These are phyloP conservation scores for Pichia sporocuriosa DNA, from an alignment of 805 yeast genomes.

Conservation along the genomic window DNA sequence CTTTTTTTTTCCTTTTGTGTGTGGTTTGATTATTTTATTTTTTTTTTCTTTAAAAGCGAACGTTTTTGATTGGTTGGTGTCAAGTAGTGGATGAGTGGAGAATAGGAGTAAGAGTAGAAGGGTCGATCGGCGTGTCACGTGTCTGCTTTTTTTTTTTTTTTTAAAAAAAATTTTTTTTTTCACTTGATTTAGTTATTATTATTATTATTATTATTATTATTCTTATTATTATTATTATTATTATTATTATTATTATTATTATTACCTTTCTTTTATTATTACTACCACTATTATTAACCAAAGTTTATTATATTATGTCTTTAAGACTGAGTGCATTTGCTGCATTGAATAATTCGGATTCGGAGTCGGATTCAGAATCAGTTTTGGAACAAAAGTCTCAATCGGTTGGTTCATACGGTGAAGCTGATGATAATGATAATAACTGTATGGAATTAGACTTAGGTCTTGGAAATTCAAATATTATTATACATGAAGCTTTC, in stretches of 20 bases:
- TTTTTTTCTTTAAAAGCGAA: too few species aligned
- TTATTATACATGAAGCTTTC: not conserved
- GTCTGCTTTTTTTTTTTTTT: too few species aligned
- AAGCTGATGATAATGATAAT: not conserved
- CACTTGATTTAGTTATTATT: not conserved
- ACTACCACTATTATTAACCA: not conserved
- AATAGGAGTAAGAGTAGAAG: not conserved
- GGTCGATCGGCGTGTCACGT: not conserved
- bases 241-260: not conserved
- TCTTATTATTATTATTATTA: not conserved
- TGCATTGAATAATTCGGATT: conserved; percentile 22
- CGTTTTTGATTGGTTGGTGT: too few species aligned
- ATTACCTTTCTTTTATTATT: too few species aligned
- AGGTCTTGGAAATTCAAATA: not conserved
- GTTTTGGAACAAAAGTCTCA: not conserved
- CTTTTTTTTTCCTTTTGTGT: too few species aligned
- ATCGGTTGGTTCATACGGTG: too few species aligned
- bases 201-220: not conserved
- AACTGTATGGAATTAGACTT: not conserved
- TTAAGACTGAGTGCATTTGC: conserved; percentile 29
- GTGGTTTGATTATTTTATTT: not conserved
- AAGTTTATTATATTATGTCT: not conserved
- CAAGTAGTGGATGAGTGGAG: too few species aligned
- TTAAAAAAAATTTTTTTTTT: too few species aligned
- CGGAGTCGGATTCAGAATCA: not conserved